A percentile compares a stretch with the other conserved stretches of the same genome.
These are phyloP conservation scores for Russula sp. DNA, from an alignment of 768 basidiomycete genomes.

Conservation along the genomic window DNA sequence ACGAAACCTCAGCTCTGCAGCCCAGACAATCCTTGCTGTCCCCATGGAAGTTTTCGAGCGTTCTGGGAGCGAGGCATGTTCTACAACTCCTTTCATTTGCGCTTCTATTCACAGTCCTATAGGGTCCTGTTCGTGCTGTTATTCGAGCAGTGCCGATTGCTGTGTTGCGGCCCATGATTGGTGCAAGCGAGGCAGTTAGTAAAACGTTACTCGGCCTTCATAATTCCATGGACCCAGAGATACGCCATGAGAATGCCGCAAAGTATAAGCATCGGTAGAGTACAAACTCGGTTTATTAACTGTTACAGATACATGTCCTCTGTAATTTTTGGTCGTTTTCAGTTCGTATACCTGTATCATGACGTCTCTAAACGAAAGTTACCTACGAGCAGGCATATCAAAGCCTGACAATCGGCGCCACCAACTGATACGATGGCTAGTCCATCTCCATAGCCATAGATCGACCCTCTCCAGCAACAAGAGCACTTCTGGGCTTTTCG, in stretches of 20 bases:
- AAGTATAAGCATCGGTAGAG: slow-evolving; percentile 85
- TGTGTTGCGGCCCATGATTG: slow-evolving; percentile 96
- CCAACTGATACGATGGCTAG: slow-evolving; percentile 37
- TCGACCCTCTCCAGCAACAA: slow-evolving; percentile 78
- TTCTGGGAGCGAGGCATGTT: slow-evolving; percentile 80
- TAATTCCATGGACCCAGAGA: slow-evolving; percentile 86
- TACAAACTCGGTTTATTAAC: neutral
- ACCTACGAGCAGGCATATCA: neutral
- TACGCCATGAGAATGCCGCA: slow-evolving; percentile 79
- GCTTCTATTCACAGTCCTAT: slow-evolving; percentile 20
- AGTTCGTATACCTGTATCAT: slow-evolving; percentile 3
- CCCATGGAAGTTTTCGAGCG: slow-evolving; percentile 99
- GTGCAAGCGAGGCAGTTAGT: slow-evolving; percentile 93
- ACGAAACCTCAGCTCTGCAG: slow-evolving; percentile 86
- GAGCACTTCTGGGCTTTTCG: slow-evolving; percentile 62
- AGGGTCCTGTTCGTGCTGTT: slow-evolving; percentile 93
- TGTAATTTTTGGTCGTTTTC: neutral
- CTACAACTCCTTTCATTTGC: neutral
- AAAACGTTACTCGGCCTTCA: slow-evolving; percentile 93
- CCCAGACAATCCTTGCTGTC: slow-evolving; percentile 96
- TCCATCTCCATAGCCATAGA: slow-evolving; percentile 92
- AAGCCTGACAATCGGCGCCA: neutral
- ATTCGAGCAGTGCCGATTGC: slow-evolving; percentile 97
- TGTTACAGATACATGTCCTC: slow-evolving; percentile 11
- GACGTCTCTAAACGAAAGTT: slow-evolving; percentile 6